Percentiles rank a stretch among this genome's conserved stretches.
Evolutionary conservation across 805 yeast genomes (phyloP).

Genomic region (Nakazawaea holstii): DNA sequence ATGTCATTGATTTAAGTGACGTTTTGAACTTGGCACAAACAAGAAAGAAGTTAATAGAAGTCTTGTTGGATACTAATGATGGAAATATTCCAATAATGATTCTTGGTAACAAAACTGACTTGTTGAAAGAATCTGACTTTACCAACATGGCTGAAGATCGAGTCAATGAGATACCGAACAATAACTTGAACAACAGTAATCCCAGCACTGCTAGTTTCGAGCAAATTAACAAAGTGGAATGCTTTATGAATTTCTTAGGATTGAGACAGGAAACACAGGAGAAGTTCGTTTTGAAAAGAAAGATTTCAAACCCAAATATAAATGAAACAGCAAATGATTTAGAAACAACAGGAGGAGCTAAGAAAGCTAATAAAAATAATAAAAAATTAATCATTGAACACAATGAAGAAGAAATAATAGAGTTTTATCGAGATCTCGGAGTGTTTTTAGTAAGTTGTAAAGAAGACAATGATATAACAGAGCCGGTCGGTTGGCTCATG

Average conservation of each 20-base stretch:
- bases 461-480: constrained; percentile 14
- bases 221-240: constrained; percentile 10
- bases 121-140: constrained; percentile 15
- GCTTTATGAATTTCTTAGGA: constrained; percentile 17
- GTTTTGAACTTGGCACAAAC: constrained; percentile 19
- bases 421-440: constrained; percentile 18
- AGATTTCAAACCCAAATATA: neutral
- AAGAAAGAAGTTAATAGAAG: constrained; percentile 16
- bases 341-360: neutral
- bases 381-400: neutral
- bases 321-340: neutral
- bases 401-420: constrained; percentile 5
- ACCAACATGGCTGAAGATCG: neutral
- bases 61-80: constrained; percentile 16
- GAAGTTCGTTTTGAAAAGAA: constrained; percentile 1
- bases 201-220: constrained; percentile 8
- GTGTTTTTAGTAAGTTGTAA: constrained; percentile 19
- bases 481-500: constrained; percentile 18
- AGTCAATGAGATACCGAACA: neutral
- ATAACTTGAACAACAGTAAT: constrained; percentile 2
- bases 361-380: neutral
- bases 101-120: constrained; percentile 25
- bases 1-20: constrained; percentile 25
- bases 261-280: constrained; percentile 10
- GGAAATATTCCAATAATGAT: constrained; percentile 20